Evolutionary conservation across 306 rosid species (phyloP).

Genomic region (Fagus crenata): DNA sequence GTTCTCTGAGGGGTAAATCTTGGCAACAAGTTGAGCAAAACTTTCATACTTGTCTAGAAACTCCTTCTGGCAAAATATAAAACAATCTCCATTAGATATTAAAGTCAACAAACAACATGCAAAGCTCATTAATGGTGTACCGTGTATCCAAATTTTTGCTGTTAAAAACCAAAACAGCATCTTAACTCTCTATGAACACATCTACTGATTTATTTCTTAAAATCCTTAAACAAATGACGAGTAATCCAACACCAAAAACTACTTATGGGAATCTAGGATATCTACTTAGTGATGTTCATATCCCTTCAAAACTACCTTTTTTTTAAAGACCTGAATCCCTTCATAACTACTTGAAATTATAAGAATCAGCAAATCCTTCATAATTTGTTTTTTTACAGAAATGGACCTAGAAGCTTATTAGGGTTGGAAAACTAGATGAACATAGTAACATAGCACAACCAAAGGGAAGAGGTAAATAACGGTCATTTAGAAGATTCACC

Average conservation of each 20-base stretch:
- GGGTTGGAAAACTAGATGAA: not conserved
- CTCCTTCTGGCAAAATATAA: slow-evolving; percentile 68
- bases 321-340: no score
- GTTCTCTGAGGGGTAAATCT: slow-evolving; percentile 75
- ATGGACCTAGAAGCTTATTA: not conserved
- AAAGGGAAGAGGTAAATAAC: not conserved
- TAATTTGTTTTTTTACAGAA: not conserved
- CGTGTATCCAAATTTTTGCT: not conserved
- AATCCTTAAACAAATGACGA: not conserved
- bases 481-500: not conserved
- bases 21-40: slow-evolving; percentile 78
- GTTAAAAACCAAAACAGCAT: not conserved
- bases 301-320: no score
- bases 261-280: not conserved
- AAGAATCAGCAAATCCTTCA: no score
- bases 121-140: not conserved
- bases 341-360: no score
- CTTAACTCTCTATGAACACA: not conserved
- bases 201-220: not conserved
- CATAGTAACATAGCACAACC: not conserved
- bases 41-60: slow-evolving; percentile 85
- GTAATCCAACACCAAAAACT: not conserved
- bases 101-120: not conserved
- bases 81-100: slow-evolving; percentile 30
- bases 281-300: no score